phyloP scores from a whole-genome alignment of 805 yeast species.

The Saccharomyces paradoxus region DNA sequence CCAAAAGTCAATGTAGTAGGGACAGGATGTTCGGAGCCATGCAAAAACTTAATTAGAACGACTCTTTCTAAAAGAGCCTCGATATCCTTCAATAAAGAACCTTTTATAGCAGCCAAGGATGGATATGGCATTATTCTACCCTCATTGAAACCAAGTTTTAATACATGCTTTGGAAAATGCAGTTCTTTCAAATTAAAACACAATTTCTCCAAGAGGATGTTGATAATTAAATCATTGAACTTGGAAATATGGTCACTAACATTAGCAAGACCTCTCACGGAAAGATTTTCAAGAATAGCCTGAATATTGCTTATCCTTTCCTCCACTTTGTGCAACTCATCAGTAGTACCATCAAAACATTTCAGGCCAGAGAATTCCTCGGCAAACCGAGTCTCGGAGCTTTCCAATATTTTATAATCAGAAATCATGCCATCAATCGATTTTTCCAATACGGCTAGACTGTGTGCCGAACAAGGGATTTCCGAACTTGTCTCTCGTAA shows the following conservation, averaged over 20 bases:
- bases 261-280: background rate
- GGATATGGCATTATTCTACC: background rate
- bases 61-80: background rate
- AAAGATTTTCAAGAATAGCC: conserved; percentile 1
- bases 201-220: background rate
- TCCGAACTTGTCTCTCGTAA: conserved; percentile 25
- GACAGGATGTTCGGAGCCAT: background rate
- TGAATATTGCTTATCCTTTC: conserved; percentile 2
- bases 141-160: background rate
- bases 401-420: conserved; percentile 32
- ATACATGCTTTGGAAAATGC: background rate
- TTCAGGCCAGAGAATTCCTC: background rate
- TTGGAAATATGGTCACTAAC: background rate
- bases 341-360: background rate
- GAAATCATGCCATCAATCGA: conserved; percentile 26
- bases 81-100: background rate
- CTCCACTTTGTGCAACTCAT: background rate
- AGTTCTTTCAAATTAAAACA: background rate
- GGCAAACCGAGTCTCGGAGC: conserved; percentile 1
- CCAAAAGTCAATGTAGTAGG: background rate
- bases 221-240: conserved; percentile 4
- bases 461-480: background rate
- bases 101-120: background rate
- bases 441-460: conserved; percentile 35
- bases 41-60: background rate